Evolutionary conservation across 2,329 filamentous ascomycete genomes (phyloP).

Genomic region (Pyricularia sp.): DNA sequence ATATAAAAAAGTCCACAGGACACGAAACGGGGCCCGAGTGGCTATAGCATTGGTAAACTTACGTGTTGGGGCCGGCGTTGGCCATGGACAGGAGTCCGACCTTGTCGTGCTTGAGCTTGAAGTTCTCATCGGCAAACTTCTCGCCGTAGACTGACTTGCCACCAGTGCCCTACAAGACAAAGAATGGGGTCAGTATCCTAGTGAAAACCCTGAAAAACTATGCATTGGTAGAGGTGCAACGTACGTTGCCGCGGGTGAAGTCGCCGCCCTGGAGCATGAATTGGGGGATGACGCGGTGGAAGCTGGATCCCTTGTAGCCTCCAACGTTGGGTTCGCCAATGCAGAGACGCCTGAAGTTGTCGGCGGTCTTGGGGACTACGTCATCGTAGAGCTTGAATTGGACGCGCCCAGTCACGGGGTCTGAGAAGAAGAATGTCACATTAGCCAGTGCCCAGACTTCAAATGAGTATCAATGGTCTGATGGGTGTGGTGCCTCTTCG

Average conservation of each 20-base stretch:
- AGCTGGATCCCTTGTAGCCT: slow-evolving; percentile 70
- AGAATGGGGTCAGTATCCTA: slow-evolving; percentile 1
- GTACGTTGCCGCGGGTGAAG: slow-evolving; percentile 84
- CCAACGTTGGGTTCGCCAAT: slow-evolving; percentile 60
- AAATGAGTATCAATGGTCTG: background rate
- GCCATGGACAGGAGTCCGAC: slow-evolving; percentile 86
- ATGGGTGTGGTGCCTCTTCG: no score
- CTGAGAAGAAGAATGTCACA: background rate
- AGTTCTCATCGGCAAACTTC: slow-evolving; percentile 93
- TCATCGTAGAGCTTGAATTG: slow-evolving; percentile 72
- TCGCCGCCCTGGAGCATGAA: slow-evolving; percentile 97
- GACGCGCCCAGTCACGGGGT: slow-evolving; percentile 47
- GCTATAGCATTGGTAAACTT: slow-evolving; percentile 18
- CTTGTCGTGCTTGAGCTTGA: slow-evolving; percentile 57
- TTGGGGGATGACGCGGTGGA: slow-evolving; percentile 85
- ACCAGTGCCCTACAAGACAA: slow-evolving; percentile 56
- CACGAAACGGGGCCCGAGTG: no score
- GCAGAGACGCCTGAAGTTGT: slow-evolving; percentile 79
- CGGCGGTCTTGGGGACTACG: slow-evolving; percentile 73
- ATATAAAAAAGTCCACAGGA: no score
- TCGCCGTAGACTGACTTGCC: slow-evolving; percentile 92
- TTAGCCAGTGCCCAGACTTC: background rate
- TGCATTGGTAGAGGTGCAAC: slow-evolving; percentile 18
- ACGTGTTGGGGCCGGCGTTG: slow-evolving; percentile 91
- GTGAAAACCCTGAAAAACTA: no score